Evolutionary conservation across 495 filamentous ascomycete genomes (phyloP).

Genomic region (Cudoniella acicularis): DNA sequence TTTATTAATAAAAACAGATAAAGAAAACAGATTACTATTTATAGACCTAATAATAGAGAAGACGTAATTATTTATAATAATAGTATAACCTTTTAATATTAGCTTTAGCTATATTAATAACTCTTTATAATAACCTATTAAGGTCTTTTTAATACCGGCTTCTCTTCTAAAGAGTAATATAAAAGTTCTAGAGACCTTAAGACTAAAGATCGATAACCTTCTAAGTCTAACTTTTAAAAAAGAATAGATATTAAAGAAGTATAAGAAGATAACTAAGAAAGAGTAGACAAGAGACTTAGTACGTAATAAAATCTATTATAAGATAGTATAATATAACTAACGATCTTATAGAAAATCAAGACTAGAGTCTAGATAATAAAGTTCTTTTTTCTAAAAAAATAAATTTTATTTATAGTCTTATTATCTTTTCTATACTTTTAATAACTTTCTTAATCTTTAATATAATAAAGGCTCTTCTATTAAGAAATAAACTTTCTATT

Average conservation of each 20-base stretch:
- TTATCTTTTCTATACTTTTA: constrained; percentile 82
- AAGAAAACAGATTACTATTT: constrained; percentile 56
- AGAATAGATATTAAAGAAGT: constrained; percentile 77
- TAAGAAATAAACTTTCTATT: constrained; percentile 72
- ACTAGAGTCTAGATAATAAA: constrained; percentile 89
- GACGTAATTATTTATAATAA: constrained; percentile 50
- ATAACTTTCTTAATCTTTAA: constrained; percentile 90
- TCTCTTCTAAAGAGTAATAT: constrained; percentile 82
- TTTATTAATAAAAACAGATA: constrained; percentile 67
- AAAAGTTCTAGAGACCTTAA: constrained; percentile 76
- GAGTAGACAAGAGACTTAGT: constrained; percentile 83
- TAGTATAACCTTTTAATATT: constrained; percentile 73
- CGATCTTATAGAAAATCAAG: constrained; percentile 72
- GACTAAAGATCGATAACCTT: constrained; percentile 56
- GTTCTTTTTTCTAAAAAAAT: constrained; percentile 84
- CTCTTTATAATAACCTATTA: constrained; percentile 41
- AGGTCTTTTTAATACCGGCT: constrained; percentile 58
- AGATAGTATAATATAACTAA: constrained; percentile 14
- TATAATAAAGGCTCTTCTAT: constrained; percentile 67
- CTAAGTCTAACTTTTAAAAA: constrained; percentile 87
- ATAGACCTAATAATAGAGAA: constrained; percentile 52
- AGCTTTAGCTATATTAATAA: constrained; percentile 85
- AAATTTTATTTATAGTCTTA: constrained; percentile 94
- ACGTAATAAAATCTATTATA: constrained; percentile 42
- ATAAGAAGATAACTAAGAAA: no score